Evolutionary conservation across 495 filamentous ascomycete species (phyloP).

Genomic region (Xylaria acuta): DNA sequence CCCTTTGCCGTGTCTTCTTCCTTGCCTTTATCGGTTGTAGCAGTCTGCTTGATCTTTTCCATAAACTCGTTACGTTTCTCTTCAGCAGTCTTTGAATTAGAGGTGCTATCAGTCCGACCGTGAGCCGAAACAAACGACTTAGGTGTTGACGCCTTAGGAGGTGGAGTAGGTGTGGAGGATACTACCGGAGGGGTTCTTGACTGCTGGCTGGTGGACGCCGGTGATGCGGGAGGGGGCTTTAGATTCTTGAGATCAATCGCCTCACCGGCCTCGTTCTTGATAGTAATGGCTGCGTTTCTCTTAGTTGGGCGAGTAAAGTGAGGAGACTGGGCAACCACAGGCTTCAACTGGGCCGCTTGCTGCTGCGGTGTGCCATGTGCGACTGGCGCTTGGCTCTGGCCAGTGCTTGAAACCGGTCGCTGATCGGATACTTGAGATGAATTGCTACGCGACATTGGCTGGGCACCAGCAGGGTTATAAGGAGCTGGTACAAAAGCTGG

Average conservation of each 20-base stretch:
- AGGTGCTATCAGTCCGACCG: constrained; percentile 54
- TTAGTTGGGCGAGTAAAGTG: constrained; percentile 64
- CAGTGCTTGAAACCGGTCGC: constrained; percentile 79
- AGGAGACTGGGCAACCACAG: constrained; percentile 65
- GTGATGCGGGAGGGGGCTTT: constrained; percentile 53
- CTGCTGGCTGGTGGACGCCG: constrained; percentile 54
- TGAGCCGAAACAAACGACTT: constrained; percentile 53
- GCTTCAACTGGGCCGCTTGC: constrained; percentile 64
- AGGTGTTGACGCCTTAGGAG: constrained; percentile 52
- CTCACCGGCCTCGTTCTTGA: constrained; percentile 79
- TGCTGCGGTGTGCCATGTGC: constrained; percentile 53
- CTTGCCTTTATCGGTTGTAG: constrained; percentile 46
- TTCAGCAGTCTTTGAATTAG: constrained; percentile 52
- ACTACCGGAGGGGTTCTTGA: constrained; percentile 61
- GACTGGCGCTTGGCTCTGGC: constrained; percentile 60
- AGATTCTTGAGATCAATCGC: constrained; percentile 49
- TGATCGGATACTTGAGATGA: constrained; percentile 77
- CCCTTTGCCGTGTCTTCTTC: constrained; percentile 56
- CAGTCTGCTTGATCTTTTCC: constrained; percentile 55
- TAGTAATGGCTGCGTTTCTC: constrained; percentile 72
- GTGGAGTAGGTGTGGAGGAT: constrained; percentile 59
- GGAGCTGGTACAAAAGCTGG: constrained; percentile 54
- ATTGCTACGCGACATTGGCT: constrained; percentile 80
- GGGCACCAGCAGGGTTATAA: constrained; percentile 62
- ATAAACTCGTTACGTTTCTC: constrained; percentile 59